Evolutionary conservation across 2,329 filamentous ascomycete species (phyloP), one percentile per base, ranked within the genome.

Genomic region (Exophiala aquamarina): DNA sequence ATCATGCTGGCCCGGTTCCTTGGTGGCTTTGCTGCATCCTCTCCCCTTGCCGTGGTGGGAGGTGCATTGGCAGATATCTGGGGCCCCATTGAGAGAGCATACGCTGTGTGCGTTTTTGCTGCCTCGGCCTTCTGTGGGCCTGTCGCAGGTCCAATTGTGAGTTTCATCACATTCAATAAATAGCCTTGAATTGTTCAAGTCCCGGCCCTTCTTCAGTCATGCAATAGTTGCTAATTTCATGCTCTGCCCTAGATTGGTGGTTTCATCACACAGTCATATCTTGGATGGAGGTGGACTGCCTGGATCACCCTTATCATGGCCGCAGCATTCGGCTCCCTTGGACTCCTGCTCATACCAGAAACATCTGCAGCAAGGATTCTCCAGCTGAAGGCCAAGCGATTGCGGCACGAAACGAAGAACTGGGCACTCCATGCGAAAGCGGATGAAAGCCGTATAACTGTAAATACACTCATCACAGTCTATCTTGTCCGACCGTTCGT

Each of bases 231-330:
- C n/a, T n/a, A n/a, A n/a, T n/a, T n/a, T n/a, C n/a, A n/a, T n/a
- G n/a, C n/a, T n/a, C 11, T 11, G 23, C 23, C 23, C 23, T 26
- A 6, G 6, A 11, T 26, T 11, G 23, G 23, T 26, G 23, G 23
- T 11, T 26, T 26, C 11, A 26, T 26, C 11, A 11, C 23, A 6
- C 6, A 34, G 5, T 76, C 73, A 13, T 82, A 81, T 14, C 50
- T 55, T 17, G 46, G 47, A 21, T 87, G 84, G 85, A 71, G 82
- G 57, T 87, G 84, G 85, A 77, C 87, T 15, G 72, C 78, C 61
- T 81, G 80, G 2, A 66, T 86, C 40, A 74, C 82, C 58, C 75
- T 76, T 44, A 79, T 81, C 52, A 83, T 87, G 62, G 83, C 79
- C 2, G 79, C 79, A 9, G 64, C 74, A 10, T 72, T 84, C 41